Evolutionary conservation across 768 basidiomycete species (phyloP).

Genomic region (Tephrocybe sp.): DNA sequence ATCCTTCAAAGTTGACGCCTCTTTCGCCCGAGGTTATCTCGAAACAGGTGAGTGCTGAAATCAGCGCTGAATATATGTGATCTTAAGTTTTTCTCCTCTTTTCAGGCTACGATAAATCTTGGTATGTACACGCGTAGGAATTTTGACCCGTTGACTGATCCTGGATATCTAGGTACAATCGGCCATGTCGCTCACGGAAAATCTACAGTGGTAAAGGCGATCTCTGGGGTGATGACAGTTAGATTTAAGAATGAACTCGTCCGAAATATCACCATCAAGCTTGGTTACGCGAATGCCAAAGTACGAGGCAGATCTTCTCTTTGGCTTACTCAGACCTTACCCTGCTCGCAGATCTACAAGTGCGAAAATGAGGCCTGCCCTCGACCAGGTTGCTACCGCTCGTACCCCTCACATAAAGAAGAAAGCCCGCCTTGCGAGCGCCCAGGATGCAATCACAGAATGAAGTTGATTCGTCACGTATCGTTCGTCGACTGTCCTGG

Average conservation of each 20-base stretch:
- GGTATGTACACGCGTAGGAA: constrained; percentile 59
- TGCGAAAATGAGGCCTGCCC: constrained; percentile 94
- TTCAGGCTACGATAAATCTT: constrained; percentile 90
- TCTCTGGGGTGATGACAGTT: constrained; percentile 97
- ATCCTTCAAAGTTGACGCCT: constrained; percentile 80
- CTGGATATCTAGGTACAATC: constrained; percentile 72
- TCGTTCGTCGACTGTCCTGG: constrained; percentile 98
- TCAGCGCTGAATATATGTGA: constrained; percentile 4
- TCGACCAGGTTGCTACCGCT: constrained; percentile 91
- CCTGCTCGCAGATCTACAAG: constrained; percentile 82
- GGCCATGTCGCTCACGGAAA: constrained; percentile 99
- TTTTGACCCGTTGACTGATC: constrained; percentile 11
- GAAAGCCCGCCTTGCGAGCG: constrained; percentile 92
- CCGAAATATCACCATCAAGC: constrained; percentile 98
- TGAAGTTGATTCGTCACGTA: constrained; percentile 94
- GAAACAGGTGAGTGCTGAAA: constrained; percentile 66
- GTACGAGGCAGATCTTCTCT: constrained; percentile 42
- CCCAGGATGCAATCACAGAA: constrained; percentile 84
- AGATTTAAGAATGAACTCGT: constrained; percentile 99
- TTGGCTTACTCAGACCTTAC: constrained; percentile 12
- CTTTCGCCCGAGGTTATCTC: constrained; percentile 89
- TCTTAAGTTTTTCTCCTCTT: constrained; percentile 1
- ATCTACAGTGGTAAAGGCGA: constrained; percentile 97
- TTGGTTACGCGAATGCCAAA: constrained; percentile 99
- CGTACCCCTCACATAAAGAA: constrained; percentile 93